Evolutionary conservation across 345 rosid species (phyloP).

Genomic region (Durio zibethinus): DNA sequence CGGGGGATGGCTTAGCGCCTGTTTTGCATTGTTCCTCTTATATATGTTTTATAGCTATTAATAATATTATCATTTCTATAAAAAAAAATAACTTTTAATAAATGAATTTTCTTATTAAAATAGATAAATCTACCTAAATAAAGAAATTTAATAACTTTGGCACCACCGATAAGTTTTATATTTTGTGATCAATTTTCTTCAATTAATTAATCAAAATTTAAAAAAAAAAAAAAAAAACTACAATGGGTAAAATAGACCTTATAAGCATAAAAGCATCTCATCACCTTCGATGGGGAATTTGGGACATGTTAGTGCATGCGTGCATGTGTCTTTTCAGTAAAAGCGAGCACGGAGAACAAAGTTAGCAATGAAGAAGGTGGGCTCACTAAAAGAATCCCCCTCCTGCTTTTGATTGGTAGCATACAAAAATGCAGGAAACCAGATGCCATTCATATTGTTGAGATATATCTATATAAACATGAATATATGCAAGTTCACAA

Average conservation of each 20-base stretch:
- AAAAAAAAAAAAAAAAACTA: neutral
- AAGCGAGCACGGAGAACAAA: neutral
- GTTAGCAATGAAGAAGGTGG: neutral
- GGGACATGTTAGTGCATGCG: no score
- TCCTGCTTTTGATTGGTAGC: neutral
- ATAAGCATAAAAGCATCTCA: no score
- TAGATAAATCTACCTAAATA: neutral
- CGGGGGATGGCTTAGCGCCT: no score
- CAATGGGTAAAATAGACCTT: neutral
- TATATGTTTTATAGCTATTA: no score
- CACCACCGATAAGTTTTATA: neutral
- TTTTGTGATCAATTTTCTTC: neutral
- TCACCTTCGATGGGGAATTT: no score
- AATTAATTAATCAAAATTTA: no score
- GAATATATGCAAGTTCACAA: conserved; percentile 10
- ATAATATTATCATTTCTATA: no score
- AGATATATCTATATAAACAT: neutral
- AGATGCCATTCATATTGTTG: neutral
- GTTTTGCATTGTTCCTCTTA: no score
- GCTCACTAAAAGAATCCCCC: neutral
- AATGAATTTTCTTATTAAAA: neutral
- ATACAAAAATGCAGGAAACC: conserved; percentile 10
- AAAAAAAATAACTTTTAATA: no score
- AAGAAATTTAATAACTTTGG: neutral
- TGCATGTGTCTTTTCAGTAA: no score